Evolutionary conservation across 2,329 filamentous ascomycete species (phyloP).

Genomic region (Fusarium sp.): DNA sequence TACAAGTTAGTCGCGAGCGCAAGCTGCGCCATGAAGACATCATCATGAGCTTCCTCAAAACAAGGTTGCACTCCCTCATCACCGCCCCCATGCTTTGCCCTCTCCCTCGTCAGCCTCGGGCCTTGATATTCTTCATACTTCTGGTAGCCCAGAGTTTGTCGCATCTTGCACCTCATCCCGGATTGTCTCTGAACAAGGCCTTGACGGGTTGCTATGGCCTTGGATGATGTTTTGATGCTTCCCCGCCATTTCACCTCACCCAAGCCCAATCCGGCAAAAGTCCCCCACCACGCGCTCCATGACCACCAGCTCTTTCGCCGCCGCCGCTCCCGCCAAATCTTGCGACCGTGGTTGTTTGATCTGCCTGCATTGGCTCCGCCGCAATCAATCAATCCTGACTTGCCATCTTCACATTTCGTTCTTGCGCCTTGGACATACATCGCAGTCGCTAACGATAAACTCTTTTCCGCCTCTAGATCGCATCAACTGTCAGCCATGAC

Average conservation of each 20-base stretch:
- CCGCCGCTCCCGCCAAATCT: constrained; percentile 37
- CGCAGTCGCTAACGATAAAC: constrained; percentile 25
- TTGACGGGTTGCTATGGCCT: constrained; percentile 33
- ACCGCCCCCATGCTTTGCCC: constrained; percentile 7
- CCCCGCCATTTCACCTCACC: constrained; percentile 43
- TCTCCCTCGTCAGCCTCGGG: neutral
- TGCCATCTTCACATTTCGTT: constrained; percentile 19
- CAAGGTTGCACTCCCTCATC: constrained; percentile 49
- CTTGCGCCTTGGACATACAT: constrained; percentile 12
- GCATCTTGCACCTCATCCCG: neutral
- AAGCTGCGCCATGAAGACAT: constrained; percentile 50
- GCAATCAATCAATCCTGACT: constrained; percentile 25
- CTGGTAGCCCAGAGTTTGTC: constrained; percentile 9
- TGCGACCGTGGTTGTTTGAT: constrained; percentile 39
- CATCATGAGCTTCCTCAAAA: constrained; percentile 57
- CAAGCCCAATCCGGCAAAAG: constrained; percentile 44
- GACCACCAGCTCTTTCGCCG: constrained; percentile 39
- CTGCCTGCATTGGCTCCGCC: constrained; percentile 35
- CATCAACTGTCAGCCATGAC: constrained; percentile 68
- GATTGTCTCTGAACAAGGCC: constrained; percentile 8
- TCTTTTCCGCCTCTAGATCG: constrained; percentile 53
- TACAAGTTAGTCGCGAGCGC: constrained; percentile 29
- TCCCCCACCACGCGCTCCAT: constrained; percentile 41
- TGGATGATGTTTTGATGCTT: constrained; percentile 43
- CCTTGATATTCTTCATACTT: neutral